Conservation (phyloP, 495 filamentous ascomycete genomes). For the Penicillium flavigenum region DNA sequence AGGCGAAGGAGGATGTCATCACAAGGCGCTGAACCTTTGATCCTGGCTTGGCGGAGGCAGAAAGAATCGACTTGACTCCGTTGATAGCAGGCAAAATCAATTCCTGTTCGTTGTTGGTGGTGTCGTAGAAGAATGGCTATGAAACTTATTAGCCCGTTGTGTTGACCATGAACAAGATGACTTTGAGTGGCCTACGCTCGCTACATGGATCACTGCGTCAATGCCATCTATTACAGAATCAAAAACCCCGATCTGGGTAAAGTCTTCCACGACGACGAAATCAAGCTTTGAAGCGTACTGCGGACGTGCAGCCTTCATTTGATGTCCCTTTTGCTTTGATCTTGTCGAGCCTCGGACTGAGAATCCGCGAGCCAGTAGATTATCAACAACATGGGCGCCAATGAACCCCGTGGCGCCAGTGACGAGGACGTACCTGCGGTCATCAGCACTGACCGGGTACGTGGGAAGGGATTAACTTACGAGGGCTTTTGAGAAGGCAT, state of each 20-base stretch:
- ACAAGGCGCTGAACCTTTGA: conserved; percentile 67
- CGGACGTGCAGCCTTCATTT: conserved; percentile 32
- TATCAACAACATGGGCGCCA: conserved; percentile 42
- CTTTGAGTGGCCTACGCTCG: conserved; percentile 29
- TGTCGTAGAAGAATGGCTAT: conserved; percentile 29
- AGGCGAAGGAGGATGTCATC: conserved; percentile 73
- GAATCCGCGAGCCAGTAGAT: conserved; percentile 32
- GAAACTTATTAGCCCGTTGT: neutral
- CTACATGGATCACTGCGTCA: conserved; percentile 42
- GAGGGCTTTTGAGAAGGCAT: conserved; percentile 8
- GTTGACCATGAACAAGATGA: neutral
- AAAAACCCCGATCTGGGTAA: conserved; percentile 36
- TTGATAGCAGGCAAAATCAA: conserved; percentile 72
- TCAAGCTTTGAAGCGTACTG: conserved; percentile 33
- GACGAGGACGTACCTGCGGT: conserved; percentile 34
- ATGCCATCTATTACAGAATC: conserved; percentile 36
- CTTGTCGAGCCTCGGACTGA: conserved; percentile 41
- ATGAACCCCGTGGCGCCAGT: conserved; percentile 46
- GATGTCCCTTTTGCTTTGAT: conserved; percentile 29
- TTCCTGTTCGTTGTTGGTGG: conserved; percentile 62
- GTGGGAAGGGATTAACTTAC: neutral
- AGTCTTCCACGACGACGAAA: conserved; percentile 41
- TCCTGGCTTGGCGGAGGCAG: conserved; percentile 44
- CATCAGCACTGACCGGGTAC: neutral
- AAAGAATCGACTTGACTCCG: conserved; percentile 27